Evolutionary conservation across 2,329 filamentous ascomycete genomes (phyloP), one percentile per base, ranked within the genome.

Genomic region (Sarocladium strictum): DNA sequence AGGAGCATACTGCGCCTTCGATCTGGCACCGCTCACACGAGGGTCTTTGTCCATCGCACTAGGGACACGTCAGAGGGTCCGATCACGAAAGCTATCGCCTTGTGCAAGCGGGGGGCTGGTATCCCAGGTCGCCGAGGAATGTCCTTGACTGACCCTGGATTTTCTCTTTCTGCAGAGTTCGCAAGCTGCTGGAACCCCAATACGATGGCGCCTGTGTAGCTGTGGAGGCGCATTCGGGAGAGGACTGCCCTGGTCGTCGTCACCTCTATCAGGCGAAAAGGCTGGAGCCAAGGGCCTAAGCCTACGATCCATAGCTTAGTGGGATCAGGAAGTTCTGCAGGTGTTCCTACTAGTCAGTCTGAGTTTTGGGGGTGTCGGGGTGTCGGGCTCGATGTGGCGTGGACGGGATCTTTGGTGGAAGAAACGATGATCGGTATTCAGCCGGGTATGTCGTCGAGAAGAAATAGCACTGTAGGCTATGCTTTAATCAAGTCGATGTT

Each of bases 31-130:
- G 47, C 17, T 51, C 47, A 23, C 47, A 51, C 4, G 10, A 9
- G 7, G 47, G 47, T 35, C 47, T 32, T 23, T 35, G 5, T 21
- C 47, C 47, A n/a, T 51, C 47, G 19, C 47, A 51, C 47, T 51
- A 15, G 3, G 9, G 12, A 23, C 11, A 7, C 14, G 40, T 45
- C 40, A 45, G 40, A 23, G 9, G 40, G n/a, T 26, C 17, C n/a
- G n/a, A n/a, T n/a, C n/a, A n/a, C n/a, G n/a, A n/a, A n/a, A n/a
- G n/a, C n/a, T n/a, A n/a, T n/a, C n/a, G n/a, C n/a, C n/a, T n/a
- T n/a, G n/a, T n/a, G n/a, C 23, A 23, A 4, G 17, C 23, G 4
- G 40, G 40, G 6, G 10, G 7, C 10, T 23, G 40, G 9, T 5
- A 19, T 23, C 3, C 40, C 14, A 6, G 23, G 21, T 15, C 17